Evolutionary conservation across 352 stramenopile genomes (phyloP), one percentile per base, ranked within the genome.

Genomic region (Globisporangium emineosum): DNA sequence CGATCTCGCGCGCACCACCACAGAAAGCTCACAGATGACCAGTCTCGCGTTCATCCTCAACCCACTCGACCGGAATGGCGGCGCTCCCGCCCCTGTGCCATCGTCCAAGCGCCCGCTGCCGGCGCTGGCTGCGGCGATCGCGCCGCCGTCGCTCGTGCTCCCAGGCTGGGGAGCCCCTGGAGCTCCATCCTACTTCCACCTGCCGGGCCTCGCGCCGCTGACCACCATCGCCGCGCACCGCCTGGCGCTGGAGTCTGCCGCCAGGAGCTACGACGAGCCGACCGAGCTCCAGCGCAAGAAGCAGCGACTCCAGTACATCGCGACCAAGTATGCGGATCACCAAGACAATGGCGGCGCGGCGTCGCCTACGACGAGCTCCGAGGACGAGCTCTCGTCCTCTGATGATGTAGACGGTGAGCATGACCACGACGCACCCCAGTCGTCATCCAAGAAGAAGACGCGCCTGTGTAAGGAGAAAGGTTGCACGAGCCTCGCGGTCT

Each of bases 401-500:
- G 68, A 71, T 5, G 67, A 35, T 6, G 63, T 45, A 15, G 40
- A 75, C 17, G 69, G 71, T 0, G 68, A 77, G 7, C 55, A 59
- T 3, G 59, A 50, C 7, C 66, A 65, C 2, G 57, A 19, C 0
- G 62, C 68, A 27, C 62, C 70, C 0, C 37, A 59, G 21, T 57
- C 32, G 13, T 57, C 32, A 8, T 57, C 53, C 6, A 79, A 75
- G 64, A 79, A 79, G 67, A 79, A 79, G 62, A 77, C 72, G 6
- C 64, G 67, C 1, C 32, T 77, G 15, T 79, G 72, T 56, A 79
- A 79, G 42, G 72, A 77, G 42, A 49, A 61, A 3, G 69, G 60
- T 13, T 79, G 72, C 63, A 66, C 63, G 42, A 79, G 72, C 29
- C 66, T 79, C 32, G 73, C 73, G 8, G 73, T 80, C 10, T 80